phyloP scores from a whole-genome alignment of 495 filamentous ascomycete genomes.

The Aspergillus biplanus region DNA sequence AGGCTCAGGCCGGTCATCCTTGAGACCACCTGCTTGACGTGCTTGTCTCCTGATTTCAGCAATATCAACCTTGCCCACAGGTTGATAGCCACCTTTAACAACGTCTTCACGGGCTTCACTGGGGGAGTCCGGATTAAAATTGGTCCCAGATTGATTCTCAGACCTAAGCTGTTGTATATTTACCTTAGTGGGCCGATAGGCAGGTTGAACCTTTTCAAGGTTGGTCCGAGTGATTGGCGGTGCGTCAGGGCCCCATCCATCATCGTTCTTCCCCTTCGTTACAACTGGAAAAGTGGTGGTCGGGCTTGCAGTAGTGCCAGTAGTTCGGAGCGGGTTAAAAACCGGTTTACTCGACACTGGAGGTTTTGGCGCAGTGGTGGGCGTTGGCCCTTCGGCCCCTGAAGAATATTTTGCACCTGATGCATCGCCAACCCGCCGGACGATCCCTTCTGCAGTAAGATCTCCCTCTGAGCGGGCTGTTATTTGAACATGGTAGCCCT shows the following conservation, averaged over 20 bases:
- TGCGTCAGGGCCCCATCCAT: conserved; percentile 97
- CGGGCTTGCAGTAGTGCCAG: conserved; percentile 63
- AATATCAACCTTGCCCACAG: conserved; percentile 95
- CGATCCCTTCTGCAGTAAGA: conserved; percentile 80
- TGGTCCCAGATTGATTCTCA: conserved; percentile 65
- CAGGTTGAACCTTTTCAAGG: conserved; percentile 89
- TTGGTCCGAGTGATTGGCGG: conserved; percentile 83
- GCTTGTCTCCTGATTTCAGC: conserved; percentile 83
- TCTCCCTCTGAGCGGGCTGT: conserved; percentile 90
- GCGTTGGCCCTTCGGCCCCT: conserved; percentile 52
- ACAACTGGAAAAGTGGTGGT: conserved; percentile 56
- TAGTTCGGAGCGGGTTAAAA: conserved; percentile 79
- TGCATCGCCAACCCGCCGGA: conserved; percentile 93
- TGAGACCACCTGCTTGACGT: conserved; percentile 56
- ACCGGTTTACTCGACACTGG: conserved; percentile 83
- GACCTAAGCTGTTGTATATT: conserved; percentile 78
- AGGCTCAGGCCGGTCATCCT: conserved; percentile 75
- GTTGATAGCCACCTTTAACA: conserved; percentile 90
- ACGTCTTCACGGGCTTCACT: conserved; percentile 58
- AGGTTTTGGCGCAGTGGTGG: conserved; percentile 59
- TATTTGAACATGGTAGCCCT: conserved; percentile 97
- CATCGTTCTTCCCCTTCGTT: conserved; percentile 58
- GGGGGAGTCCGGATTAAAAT: conserved; percentile 39
- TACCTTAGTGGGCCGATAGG: conserved; percentile 93
- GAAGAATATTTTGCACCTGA: conserved; percentile 93